Evolutionary conservation across 2,329 filamentous ascomycete genomes (phyloP).

Genomic region (Elsinoe ampelina): DNA sequence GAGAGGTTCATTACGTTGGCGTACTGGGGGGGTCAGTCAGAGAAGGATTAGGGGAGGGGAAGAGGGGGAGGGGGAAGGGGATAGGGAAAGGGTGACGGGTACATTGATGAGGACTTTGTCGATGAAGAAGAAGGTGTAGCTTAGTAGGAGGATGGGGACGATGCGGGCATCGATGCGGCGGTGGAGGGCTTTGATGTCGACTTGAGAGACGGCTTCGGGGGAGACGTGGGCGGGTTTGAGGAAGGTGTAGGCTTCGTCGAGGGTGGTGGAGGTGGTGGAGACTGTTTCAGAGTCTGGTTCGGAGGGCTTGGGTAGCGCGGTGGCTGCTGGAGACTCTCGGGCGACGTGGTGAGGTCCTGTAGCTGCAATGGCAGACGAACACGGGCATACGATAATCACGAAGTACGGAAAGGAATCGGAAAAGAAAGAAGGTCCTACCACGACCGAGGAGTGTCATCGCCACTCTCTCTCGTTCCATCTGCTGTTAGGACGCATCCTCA

Average conservation of each 20-base stretch:
- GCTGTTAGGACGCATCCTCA: too few relatives aligned
- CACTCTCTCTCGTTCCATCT: too few relatives aligned
- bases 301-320: not conserved
- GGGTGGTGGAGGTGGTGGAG: not conserved
- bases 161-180: conserved; percentile 51
- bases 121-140: conserved; percentile 52
- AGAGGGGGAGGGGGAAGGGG: too few relatives aligned
- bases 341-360: not conserved
- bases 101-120: conserved; percentile 30
- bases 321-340: not conserved
- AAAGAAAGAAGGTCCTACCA: not conserved
- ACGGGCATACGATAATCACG: not conserved
- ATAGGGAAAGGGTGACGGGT: conserved; percentile 26
- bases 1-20: conserved; percentile 56
- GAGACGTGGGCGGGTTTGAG: not conserved
- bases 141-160: conserved; percentile 50
- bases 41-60: conserved; percentile 34
- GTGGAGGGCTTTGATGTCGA: conserved; percentile 36
- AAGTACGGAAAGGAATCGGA: not conserved
- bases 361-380: not conserved
- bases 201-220: not conserved
- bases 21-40: conserved; percentile 57
- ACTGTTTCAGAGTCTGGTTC: not conserved
- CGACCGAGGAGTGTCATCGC: too few relatives aligned
- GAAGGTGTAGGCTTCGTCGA: conserved; percentile 1